These are phyloP conservation scores for Ramaria rubella DNA, from an alignment of 768 basidiomycete genomes.

Conservation along the genomic window DNA sequence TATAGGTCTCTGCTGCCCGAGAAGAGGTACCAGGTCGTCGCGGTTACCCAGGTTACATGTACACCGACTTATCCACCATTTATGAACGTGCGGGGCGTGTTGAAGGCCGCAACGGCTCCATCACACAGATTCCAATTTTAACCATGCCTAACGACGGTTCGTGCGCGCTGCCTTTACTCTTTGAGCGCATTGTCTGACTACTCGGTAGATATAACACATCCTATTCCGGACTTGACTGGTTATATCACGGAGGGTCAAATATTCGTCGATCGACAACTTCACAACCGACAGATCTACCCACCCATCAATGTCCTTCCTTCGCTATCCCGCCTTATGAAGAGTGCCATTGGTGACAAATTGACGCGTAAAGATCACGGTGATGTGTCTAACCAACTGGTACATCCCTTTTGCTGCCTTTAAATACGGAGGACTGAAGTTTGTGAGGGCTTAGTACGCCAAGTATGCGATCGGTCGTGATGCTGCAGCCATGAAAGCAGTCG, in stretches of 20 bases:
- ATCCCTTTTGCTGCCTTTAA: slow-evolving; percentile 25
- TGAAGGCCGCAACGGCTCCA: slow-evolving; percentile 94
- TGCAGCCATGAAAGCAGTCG: slow-evolving; percentile 98
- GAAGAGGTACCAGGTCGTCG: slow-evolving; percentile 99
- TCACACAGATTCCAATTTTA: slow-evolving; percentile 98
- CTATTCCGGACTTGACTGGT: slow-evolving; percentile 97
- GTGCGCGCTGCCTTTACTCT: slow-evolving; percentile 21
- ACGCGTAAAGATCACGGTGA: slow-evolving; percentile 98
- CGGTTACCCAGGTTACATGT: slow-evolving; percentile 98
- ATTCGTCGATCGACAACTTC: slow-evolving; percentile 93
- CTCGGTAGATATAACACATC: slow-evolving; percentile 93
- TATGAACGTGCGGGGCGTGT: slow-evolving; percentile 99
- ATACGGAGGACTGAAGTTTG: background rate
- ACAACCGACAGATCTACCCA: slow-evolving; percentile 97
- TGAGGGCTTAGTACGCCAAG: slow-evolving; percentile 72
- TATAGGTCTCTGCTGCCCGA: slow-evolving; percentile 90
- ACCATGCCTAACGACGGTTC: slow-evolving; percentile 99
- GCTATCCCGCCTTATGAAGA: slow-evolving; percentile 99
- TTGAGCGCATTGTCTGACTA: background rate
- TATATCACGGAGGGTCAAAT: slow-evolving; percentile 99
- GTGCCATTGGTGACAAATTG: slow-evolving; percentile 94
- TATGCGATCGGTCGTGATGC: slow-evolving; percentile 98
- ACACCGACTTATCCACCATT: slow-evolving; percentile 98
- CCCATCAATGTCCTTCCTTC: slow-evolving; percentile 99
- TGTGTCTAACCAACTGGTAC: slow-evolving; percentile 94